These are phyloP conservation scores for Magnaporthiopsis rhizophila DNA, from an alignment of 2,329 filamentous ascomycete genomes.

Conservation along the genomic window DNA sequence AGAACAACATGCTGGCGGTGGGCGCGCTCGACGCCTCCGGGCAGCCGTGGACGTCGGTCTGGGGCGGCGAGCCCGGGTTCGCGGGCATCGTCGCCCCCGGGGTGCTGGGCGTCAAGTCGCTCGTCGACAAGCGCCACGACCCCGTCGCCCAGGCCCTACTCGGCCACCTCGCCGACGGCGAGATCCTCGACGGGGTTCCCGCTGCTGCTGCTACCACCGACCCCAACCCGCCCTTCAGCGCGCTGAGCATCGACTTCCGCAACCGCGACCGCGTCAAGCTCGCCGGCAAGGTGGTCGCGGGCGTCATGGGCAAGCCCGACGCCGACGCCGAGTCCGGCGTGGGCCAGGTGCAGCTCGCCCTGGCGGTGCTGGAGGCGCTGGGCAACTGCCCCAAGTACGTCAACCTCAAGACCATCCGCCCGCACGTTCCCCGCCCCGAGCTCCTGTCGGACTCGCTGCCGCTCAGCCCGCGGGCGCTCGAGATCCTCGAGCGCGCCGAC, in stretches of 20 bases:
- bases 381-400: conserved; percentile 86
- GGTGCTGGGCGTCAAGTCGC: conserved; percentile 55
- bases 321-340: conserved; percentile 19
- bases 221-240: conserved; percentile 31
- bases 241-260: conserved; percentile 58
- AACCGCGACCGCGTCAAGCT: conserved; percentile 67
- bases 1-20: conserved; percentile 61
- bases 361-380: conserved; percentile 64
- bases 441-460: conserved; percentile 27
- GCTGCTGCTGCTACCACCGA: conserved; percentile 15
- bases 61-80: conserved; percentile 68
- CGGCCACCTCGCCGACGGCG: conserved; percentile 35
- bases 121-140: conserved; percentile 55
- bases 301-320: conserved; percentile 33
- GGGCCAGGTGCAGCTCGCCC: conserved; percentile 44
- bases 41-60: conserved; percentile 68
- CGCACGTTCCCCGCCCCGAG: conserved; percentile 42
- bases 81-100: conserved; percentile 52
- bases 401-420: conserved; percentile 60
- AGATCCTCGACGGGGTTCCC: conserved; percentile 23
- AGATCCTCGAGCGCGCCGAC: conserved; percentile 57
- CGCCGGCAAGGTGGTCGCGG: conserved; percentile 60
- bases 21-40: conserved; percentile 59
- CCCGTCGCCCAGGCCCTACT: conserved; percentile 62
- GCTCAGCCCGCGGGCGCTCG: conserved; percentile 45